Evolutionary conservation across 805 yeast species (phyloP), one percentile per base, ranked within the genome.

Genomic region (Nakazawaea wyomingensis): DNA sequence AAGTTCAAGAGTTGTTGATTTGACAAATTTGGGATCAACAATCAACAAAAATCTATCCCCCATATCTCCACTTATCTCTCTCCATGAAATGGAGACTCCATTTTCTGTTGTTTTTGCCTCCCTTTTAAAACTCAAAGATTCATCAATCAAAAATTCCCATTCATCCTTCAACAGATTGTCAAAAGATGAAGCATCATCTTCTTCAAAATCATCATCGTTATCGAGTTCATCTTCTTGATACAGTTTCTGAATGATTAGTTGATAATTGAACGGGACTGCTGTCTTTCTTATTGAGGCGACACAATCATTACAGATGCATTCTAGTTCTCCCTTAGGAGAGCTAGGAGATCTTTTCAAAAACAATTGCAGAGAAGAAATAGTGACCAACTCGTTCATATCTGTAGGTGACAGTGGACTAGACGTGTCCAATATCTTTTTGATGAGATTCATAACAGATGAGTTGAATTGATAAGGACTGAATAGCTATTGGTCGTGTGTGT

Each of bases 311-410:
- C 80, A 90, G 17, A 88, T 68, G 54, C 90, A 83, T 61, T 93
- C 97, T 28, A 80, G 68, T 20, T 80, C 89, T 7, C 96, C 90
- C 58, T 88, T 87, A 10, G 96, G 96, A 2, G 96, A 85, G 18
- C 71, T 72, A 5, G 85, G 84, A 1, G 85, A 72, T 38, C 98
- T 68, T 14, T 84, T 72, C 35, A 91, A 68, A 55, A 71, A 85
- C 37, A 91, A 71, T 62, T 81, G 82, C 3, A 97, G 98, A 0
- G 83, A 74, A 2, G 96, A 87, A 38, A 93, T 71, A 54, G 75
- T 70, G 8, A 80, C 76, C 26, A 87, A 61, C 45, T 80, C 83
- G 53, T 81, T 82, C 29, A 74, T 72, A 22, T 34, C 37, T 4
- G 29, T 35, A n/a, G 39, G 28, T 6, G 31, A 13, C 13, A 33